These are phyloP conservation scores for Ophiocordyceps camponoti-leonardi DNA, from an alignment of 2,329 filamentous ascomycete genomes.

Conservation along the genomic window DNA sequence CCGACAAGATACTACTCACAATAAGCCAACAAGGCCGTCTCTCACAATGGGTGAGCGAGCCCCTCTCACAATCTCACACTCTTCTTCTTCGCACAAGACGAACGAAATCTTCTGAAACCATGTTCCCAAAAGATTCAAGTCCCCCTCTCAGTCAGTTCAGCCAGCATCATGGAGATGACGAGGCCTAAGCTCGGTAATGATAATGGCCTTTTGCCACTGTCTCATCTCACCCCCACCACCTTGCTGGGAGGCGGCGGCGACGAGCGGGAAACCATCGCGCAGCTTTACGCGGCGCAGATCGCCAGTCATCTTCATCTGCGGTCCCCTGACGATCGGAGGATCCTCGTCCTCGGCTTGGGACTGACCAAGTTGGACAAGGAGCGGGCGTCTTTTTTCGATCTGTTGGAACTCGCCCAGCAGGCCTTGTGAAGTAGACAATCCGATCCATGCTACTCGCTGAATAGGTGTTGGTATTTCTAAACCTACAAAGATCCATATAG, in stretches of 20 bases:
- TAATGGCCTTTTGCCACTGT: slow-evolving; percentile 48
- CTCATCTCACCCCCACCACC: slow-evolving; percentile 72
- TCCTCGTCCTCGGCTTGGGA: slow-evolving; percentile 44
- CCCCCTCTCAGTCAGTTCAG: slow-evolving; percentile 50
- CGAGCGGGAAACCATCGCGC: slow-evolving; percentile 66
- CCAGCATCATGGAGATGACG: slow-evolving; percentile 44
- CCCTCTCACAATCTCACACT: no score
- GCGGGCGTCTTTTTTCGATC: slow-evolving; percentile 44
- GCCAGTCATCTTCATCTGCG: slow-evolving; percentile 62
- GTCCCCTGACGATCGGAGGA: slow-evolving; percentile 45
- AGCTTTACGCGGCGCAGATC: slow-evolving; percentile 79
- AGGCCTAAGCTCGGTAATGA: slow-evolving; percentile 25
- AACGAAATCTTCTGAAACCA: slow-evolving; percentile 1
- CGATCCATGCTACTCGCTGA: background rate
- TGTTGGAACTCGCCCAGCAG: slow-evolving; percentile 44
- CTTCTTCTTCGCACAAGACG: background rate
- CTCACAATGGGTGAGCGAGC: slow-evolving; percentile 81
- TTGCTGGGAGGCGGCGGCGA: slow-evolving; percentile 69
- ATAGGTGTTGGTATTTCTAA: background rate
- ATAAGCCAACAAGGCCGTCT: slow-evolving; percentile 72
- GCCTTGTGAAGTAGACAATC: slow-evolving; percentile 22
- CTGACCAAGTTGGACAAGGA: slow-evolving; percentile 30
- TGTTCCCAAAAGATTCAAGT: slow-evolving; percentile 49
- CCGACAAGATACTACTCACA: slow-evolving; percentile 82
- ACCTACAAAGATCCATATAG: background rate